phyloP scores from a whole-genome alignment of 768 basidiomycete genomes.

The Rhodotorula babjevae region DNA sequence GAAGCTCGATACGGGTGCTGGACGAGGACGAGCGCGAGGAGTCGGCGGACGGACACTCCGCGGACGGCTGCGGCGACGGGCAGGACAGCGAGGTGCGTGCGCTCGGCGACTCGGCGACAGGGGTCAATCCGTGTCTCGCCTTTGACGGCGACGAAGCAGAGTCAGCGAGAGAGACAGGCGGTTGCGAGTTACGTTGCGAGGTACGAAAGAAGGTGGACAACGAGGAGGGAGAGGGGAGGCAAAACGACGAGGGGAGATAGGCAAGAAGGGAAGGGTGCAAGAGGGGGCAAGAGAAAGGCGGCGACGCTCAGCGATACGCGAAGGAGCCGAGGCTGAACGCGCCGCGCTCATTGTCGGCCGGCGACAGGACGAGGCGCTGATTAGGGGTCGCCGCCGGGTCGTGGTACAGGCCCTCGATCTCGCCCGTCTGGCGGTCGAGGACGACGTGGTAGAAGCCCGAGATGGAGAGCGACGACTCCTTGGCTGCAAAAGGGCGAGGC shows the following conservation, averaged over 20 bases:
- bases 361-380: conserved; percentile 15
- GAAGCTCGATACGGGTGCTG: too few relatives aligned
- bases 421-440: conserved; percentile 34
- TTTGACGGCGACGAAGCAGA: too few relatives aligned
- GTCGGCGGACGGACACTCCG: too few relatives aligned
- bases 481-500: background rate
- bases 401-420: conserved; percentile 29
- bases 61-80: too few relatives aligned
- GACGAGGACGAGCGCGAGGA: too few relatives aligned
- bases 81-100: too few relatives aligned
- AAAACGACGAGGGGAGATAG: background rate
- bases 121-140: too few relatives aligned
- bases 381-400: conserved; percentile 16
- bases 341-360: background rate
- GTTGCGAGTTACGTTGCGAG: background rate
- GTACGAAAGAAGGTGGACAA: background rate
- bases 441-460: conserved; percentile 38
- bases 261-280: background rate
- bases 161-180: background rate
- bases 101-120: too few relatives aligned
- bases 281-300: background rate
- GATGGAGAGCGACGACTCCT: conserved; percentile 36
- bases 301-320: background rate
- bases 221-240: background rate
- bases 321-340: conserved; percentile 7